phyloP scores from a whole-genome alignment of 805 yeast genomes.

The Metschnikowia peoriensis region DNA sequence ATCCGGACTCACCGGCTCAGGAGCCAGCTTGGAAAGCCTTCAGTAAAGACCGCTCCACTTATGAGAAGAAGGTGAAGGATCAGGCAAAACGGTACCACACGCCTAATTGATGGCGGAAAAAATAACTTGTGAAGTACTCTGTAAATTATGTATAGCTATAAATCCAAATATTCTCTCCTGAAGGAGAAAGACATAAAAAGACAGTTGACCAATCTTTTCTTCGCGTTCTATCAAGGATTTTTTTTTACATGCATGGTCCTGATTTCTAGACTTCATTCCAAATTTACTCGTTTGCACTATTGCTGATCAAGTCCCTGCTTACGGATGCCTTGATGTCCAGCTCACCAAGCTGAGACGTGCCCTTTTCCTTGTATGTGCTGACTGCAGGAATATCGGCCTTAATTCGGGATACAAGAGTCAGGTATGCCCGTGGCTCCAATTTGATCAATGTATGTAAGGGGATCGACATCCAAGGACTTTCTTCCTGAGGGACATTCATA shows the following conservation, averaged over 20 bases:
- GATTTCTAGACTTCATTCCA: neutral
- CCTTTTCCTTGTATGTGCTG: conserved; percentile 92
- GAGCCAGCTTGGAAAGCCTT: conserved; percentile 94
- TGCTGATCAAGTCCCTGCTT: conserved; percentile 51
- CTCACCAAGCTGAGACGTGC: conserved; percentile 69
- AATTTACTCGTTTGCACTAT: conserved; percentile 20
- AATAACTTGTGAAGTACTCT: neutral
- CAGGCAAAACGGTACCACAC: conserved; percentile 60
- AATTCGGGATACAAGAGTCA: conserved; percentile 81
- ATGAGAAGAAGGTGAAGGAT: conserved; percentile 73
- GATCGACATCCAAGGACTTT: conserved; percentile 98
- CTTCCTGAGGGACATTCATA: conserved; percentile 97
- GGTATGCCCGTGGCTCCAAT: conserved; percentile 92
- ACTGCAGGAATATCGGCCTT: conserved; percentile 98
- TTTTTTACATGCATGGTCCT: neutral
- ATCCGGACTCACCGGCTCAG: conserved; percentile 96
- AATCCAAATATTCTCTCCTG: neutral
- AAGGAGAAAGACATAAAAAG: neutral
- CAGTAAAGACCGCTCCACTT: conserved; percentile 61
- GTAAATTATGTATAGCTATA: conserved; percentile 12
- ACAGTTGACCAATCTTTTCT: neutral
- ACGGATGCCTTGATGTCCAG: conserved; percentile 37
- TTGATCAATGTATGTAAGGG: conserved; percentile 94
- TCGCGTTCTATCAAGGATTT: neutral
- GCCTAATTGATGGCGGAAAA: conserved; percentile 10